phyloP scores from a whole-genome alignment of 1,284 basidiomycete genomes.

The Malassezia globosa region DNA sequence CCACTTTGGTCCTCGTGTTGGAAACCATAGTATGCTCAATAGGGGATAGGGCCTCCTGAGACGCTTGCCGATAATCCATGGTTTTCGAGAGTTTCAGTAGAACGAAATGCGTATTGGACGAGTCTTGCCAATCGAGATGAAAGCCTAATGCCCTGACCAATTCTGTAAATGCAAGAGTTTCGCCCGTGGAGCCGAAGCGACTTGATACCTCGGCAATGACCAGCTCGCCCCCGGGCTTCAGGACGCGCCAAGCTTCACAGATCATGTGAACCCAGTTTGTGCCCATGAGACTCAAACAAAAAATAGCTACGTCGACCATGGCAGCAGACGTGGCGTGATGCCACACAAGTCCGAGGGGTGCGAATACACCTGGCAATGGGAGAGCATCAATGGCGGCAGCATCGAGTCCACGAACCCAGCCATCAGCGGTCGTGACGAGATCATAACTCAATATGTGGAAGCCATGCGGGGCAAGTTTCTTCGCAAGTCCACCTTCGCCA shows the following conservation, averaged over 20 bases:
- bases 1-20: background rate
- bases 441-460: slow-evolving; percentile 60
- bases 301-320: slow-evolving; percentile 79
- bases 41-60: no score
- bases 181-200: slow-evolving; percentile 20
- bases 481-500: slow-evolving; percentile 81
- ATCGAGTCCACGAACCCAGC: slow-evolving; percentile 48
- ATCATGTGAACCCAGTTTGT: slow-evolving; percentile 88
- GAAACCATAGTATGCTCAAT: background rate
- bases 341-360: slow-evolving; percentile 8
- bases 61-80: background rate
- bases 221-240: slow-evolving; percentile 67
- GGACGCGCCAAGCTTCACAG: slow-evolving; percentile 74
- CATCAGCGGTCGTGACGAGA: slow-evolving; percentile 63
- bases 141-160: slow-evolving; percentile 70
- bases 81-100: slow-evolving; percentile 31
- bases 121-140: slow-evolving; percentile 51
- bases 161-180: slow-evolving; percentile 59
- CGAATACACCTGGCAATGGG: slow-evolving; percentile 24
- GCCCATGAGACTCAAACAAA: slow-evolving; percentile 90
- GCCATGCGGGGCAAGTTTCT: slow-evolving; percentile 22
- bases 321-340: slow-evolving; percentile 36
- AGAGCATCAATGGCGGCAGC: slow-evolving; percentile 24
- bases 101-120: slow-evolving; percentile 30
- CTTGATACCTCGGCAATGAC: slow-evolving; percentile 81